phyloP scores from a whole-genome alignment of 345 rosid genomes.

The Jatropha curcas region DNA sequence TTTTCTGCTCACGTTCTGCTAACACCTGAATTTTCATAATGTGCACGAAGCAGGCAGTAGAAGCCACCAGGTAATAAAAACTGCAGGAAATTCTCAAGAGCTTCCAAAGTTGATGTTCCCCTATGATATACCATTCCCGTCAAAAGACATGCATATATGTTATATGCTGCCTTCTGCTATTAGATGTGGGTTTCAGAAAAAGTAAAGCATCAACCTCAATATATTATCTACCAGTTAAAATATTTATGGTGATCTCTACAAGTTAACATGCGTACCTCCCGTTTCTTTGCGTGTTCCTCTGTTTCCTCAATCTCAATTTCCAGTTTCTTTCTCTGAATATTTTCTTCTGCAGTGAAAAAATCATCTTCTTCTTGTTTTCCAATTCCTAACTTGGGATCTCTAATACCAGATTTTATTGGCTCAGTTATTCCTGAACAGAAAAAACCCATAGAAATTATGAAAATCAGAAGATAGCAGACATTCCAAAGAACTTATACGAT shows the following conservation, averaged over 20 bases:
- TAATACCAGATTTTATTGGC: conserved; percentile 92
- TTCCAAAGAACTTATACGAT: neutral
- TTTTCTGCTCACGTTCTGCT: conserved; percentile 99
- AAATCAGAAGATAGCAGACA: neutral
- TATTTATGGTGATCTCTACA: conserved; percentile 25
- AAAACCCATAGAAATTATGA: neutral
- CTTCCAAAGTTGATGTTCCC: conserved; percentile 79
- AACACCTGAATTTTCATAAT: conserved; percentile 99
- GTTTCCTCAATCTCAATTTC: conserved; percentile 90
- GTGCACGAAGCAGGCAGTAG: conserved; percentile 99
- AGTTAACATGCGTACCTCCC: conserved; percentile 77
- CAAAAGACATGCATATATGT: conserved; percentile 73
- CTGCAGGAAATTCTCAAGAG: conserved; percentile 85
- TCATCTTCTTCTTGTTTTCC: conserved; percentile 99
- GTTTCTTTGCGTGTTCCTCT: conserved; percentile 80
- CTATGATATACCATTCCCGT: conserved; percentile 68
- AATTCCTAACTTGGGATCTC: conserved; percentile 87
- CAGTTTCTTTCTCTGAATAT: conserved; percentile 86
- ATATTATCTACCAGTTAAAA: conserved; percentile 29
- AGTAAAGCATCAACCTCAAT: conserved; percentile 58
- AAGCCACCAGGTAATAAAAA: conserved; percentile 99
- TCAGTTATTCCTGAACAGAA: conserved; percentile 64
- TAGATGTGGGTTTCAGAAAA: conserved; percentile 54
- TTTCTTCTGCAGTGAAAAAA: conserved; percentile 91
- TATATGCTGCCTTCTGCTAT: conserved; percentile 82